Percentiles rank a stretch among this genome's conserved stretches.
Conservation (phyloP, 257 asterid genomes). For the Rubia yunnanensis region DNA sequence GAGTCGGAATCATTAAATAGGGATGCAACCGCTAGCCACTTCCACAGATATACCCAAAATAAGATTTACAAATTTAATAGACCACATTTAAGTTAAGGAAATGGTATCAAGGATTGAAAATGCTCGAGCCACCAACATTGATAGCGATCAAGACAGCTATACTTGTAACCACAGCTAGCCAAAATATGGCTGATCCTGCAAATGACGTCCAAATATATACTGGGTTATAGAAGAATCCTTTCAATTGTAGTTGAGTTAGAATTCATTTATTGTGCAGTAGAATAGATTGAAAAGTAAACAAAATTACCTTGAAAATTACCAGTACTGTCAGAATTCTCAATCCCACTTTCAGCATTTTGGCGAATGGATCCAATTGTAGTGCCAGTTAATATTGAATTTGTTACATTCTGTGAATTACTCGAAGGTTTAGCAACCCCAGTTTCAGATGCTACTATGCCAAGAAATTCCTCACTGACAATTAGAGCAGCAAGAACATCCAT, state of each 20-base stretch:
- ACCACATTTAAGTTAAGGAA: slow-evolving; percentile 9
- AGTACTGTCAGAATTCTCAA: slow-evolving; percentile 25
- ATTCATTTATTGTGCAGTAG: neutral
- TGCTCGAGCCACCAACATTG: slow-evolving; percentile 55
- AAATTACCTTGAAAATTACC: slow-evolving; percentile 47
- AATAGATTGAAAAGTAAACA: slow-evolving; percentile 2
- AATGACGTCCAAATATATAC: slow-evolving; percentile 11
- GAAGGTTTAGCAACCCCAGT: slow-evolving; percentile 36
- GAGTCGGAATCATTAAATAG: neutral
- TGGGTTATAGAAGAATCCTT: slow-evolving; percentile 7
- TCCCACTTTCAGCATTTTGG: slow-evolving; percentile 28
- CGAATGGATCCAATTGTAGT: slow-evolving; percentile 23
- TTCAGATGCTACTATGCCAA: slow-evolving; percentile 82
- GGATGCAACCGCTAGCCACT: neutral
- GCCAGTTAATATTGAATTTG: slow-evolving; percentile 28
- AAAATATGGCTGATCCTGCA: slow-evolving; percentile 63
- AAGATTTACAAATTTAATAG: slow-evolving; percentile 2
- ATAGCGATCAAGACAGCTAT: slow-evolving; percentile 65
- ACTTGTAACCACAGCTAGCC: slow-evolving; percentile 75
- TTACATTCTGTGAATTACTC: slow-evolving; percentile 22
- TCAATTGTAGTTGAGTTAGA: neutral
- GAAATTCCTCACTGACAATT: slow-evolving; percentile 88
- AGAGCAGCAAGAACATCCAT: slow-evolving; percentile 75
- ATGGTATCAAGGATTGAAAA: slow-evolving; percentile 73
- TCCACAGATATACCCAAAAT: neutral